A percentile compares a stretch with the other conserved stretches of the same genome.
These are phyloP conservation scores for Calonectria crousiana DNA, from an alignment of 2,329 filamentous ascomycete genomes.

Conservation along the genomic window DNA sequence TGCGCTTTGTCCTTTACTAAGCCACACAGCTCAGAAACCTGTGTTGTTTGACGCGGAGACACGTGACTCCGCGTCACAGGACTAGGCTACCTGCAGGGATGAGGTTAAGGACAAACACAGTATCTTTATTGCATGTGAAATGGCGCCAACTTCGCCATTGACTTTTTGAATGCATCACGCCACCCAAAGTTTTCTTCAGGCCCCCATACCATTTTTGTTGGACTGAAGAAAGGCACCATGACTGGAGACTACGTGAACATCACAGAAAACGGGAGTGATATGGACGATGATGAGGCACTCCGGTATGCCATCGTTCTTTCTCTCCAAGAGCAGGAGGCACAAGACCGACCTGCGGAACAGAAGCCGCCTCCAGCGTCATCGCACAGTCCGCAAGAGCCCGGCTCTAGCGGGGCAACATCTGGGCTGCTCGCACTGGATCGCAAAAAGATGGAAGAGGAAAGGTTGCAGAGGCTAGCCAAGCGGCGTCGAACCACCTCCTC, in stretches of 20 bases:
- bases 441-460: constrained; percentile 87
- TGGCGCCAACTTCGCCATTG: constrained; percentile 12
- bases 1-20: neutral
- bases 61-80: constrained; percentile 44
- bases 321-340: constrained; percentile 50
- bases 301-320: constrained; percentile 71
- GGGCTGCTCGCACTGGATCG: constrained; percentile 74
- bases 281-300: constrained; percentile 71
- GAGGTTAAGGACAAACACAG: constrained; percentile 15
- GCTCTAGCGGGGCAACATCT: constrained; percentile 34
- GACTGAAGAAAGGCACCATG: constrained; percentile 33
- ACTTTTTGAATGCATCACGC: constrained; percentile 14
- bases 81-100: constrained; percentile 35
- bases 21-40: neutral
- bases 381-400: constrained; percentile 33
- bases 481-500: constrained; percentile 46
- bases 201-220: constrained; percentile 13
- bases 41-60: constrained; percentile 29
- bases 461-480: constrained; percentile 78
- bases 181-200: constrained; percentile 19
- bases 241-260: constrained; percentile 36
- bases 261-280: constrained; percentile 46
- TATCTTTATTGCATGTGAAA: constrained; percentile 6
- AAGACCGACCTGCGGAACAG: constrained; percentile 21
- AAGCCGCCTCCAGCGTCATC: constrained; percentile 34